Evolutionary conservation across 1,284 basidiomycete genomes (phyloP).

Genomic region (Tilletiopsis washingtonensis): DNA sequence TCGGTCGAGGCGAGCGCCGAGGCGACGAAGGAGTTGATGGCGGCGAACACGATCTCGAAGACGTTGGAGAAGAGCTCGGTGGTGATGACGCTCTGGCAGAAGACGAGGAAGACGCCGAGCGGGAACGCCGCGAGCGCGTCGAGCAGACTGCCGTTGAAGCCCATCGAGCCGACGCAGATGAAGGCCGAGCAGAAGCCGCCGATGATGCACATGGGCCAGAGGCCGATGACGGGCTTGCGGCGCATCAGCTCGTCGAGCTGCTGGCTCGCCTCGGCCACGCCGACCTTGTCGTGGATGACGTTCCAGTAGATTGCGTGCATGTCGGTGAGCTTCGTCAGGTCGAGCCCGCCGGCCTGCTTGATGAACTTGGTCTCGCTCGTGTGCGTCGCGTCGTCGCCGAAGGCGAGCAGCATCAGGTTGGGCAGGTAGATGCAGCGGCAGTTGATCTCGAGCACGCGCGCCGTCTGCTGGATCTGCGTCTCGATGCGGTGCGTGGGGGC

Average conservation of each 20-base stretch:
- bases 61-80: constrained; percentile 72
- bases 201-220: constrained; percentile 59
- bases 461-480: constrained; percentile 77
- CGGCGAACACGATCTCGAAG: constrained; percentile 79
- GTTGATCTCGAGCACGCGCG: constrained; percentile 72
- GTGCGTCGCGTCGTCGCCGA: constrained; percentile 69
- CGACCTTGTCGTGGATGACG: constrained; percentile 77
- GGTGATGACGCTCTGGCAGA: constrained; percentile 42
- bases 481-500: constrained; percentile 81
- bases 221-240: constrained; percentile 47
- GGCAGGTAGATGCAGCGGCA: constrained; percentile 80
- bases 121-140: constrained; percentile 69
- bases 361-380: constrained; percentile 69
- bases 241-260: constrained; percentile 71
- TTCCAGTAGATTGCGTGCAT: constrained; percentile 75
- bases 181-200: constrained; percentile 74
- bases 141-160: constrained; percentile 63
- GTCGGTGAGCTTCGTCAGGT: constrained; percentile 52
- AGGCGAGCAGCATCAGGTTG: constrained; percentile 58
- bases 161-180: constrained; percentile 54
- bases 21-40: constrained; percentile 68
- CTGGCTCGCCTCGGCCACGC: constrained; percentile 67
- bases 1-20: constrained; percentile 29
- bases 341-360: constrained; percentile 42
- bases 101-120: constrained; percentile 64